These are phyloP conservation scores for Leishmania guyanensis DNA, from an alignment of 208 protist species.

Conservation along the genomic window DNA sequence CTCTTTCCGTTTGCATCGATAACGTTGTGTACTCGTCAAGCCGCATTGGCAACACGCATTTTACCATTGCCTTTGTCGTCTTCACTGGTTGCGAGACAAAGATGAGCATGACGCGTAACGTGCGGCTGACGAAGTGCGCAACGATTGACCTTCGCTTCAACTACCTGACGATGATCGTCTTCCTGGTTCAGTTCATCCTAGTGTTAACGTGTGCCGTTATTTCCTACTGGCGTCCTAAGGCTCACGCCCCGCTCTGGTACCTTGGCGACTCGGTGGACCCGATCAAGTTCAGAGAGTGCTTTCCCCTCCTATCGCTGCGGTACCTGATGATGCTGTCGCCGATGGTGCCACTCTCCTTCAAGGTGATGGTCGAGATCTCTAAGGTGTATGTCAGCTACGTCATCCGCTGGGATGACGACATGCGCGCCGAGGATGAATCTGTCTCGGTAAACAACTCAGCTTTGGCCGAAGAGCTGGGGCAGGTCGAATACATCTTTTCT, in stretches of 20 bases:
- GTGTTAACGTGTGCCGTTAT: slow-evolving; percentile 68
- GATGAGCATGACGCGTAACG: slow-evolving; percentile 78
- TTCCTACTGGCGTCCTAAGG: slow-evolving; percentile 39
- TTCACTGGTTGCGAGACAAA: slow-evolving; percentile 96
- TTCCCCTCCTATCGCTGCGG: slow-evolving; percentile 82
- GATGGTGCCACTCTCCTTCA: slow-evolving; percentile 96
- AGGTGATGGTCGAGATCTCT: slow-evolving; percentile 93
- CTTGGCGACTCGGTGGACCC: slow-evolving; percentile 34
- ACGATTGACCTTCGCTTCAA: slow-evolving; percentile 88
- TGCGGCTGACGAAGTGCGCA: slow-evolving; percentile 88
- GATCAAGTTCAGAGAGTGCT: slow-evolving; percentile 45
- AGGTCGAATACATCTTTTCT: slow-evolving; percentile 91
- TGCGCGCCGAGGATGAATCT: slow-evolving; percentile 50
- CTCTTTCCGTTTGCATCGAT: slow-evolving; percentile 45
- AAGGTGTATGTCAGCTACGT: slow-evolving; percentile 87
- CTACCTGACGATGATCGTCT: slow-evolving; percentile 78
- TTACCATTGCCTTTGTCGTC: slow-evolving; percentile 76
- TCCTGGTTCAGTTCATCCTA: slow-evolving; percentile 89
- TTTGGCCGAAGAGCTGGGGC: slow-evolving; percentile 92
- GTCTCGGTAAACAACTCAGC: slow-evolving; percentile 85
- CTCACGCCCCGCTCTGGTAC: slow-evolving; percentile 62
- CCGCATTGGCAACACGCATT: slow-evolving; percentile 81
- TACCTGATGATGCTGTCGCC: slow-evolving; percentile 93
- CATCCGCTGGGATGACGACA: slow-evolving; percentile 89
- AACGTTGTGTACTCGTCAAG: slow-evolving; percentile 85